Base-by-base conservation (phyloP, 202 grass and related monocot genomes). In the Carex arenaria region DNA sequence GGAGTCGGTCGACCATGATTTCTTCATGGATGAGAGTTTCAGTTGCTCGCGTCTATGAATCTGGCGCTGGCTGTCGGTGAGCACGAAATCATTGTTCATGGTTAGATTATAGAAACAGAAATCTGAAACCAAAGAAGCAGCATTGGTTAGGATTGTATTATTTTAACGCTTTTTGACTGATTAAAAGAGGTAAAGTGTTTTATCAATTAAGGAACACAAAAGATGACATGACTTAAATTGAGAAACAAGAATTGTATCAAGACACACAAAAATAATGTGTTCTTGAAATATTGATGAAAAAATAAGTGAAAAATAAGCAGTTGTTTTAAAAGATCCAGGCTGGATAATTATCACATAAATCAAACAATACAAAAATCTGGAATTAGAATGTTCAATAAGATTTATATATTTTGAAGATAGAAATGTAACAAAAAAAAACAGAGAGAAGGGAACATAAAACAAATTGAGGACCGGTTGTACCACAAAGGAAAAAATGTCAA, bases 1-100 rank as follows among this genome's bases (percentile, higher is more conserved):
- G 19, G 94, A 97, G 61, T 97, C 94, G 54, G 79, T 94, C 55
- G 92, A 97, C 94, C 92, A 94, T 13, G 94, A 89, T 59, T 88
- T 91, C 85, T 83, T 86, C 83, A 94, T 93, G 45, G 79, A 84
- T 11, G 59, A 71, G 42, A 85, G 43, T 78, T 87, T 67, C 14
- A 64, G 22, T 74, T 93, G 76, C 75, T 77, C 67, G 83, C 87
- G 85, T 62, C 89, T 78, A 49, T 91, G 87, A 40, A 86, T 69
- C 43, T 90, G 90, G 62, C 90, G 73, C 66, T 92, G 86, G 79
- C 85, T 78, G 26, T 90, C 90, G 43, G 90, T 87, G 82, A 90
- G 87, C 82, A 95, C 89, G 77, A 86, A 85, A 72, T 70, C 70
- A 63, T 78, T 84, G 83, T 89, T 83, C 92, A 94, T 93, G 84